Conservation (phyloP, 768 basidiomycete genomes). For the Mycena vulgaris region DNA sequence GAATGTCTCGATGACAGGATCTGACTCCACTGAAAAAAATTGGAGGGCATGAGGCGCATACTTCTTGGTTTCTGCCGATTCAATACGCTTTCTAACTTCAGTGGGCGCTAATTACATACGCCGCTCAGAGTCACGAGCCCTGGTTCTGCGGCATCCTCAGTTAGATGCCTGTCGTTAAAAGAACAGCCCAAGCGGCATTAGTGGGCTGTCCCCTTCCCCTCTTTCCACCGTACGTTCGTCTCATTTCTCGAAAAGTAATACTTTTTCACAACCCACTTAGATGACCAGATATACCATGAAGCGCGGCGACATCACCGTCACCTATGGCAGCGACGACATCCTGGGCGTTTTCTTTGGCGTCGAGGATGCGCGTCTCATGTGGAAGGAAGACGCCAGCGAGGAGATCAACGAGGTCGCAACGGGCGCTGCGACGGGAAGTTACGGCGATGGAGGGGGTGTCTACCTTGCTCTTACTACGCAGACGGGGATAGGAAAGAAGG, state of each 20-base stretch:
- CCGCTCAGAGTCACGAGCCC: no score
- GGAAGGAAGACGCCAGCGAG: neutral
- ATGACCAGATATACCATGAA: constrained; percentile 34
- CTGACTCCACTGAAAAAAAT: no score
- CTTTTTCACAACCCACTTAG: neutral
- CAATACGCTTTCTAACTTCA: no score
- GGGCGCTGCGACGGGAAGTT: constrained; percentile 2
- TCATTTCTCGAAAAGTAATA: neutral
- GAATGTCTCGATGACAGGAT: no score
- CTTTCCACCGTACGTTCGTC: neutral
- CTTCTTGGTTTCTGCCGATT: no score
- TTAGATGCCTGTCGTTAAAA: no score
- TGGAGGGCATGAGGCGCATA: no score
- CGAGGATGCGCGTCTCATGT: neutral
- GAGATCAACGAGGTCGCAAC: constrained; percentile 3
- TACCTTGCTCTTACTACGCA: constrained; percentile 7
- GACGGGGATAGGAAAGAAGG: constrained; percentile 7
- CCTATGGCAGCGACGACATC: neutral
- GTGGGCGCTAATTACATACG: no score
- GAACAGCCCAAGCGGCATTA: no score
- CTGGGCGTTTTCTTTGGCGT: constrained; percentile 9
- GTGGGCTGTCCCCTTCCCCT: no score
- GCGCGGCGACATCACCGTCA: neutral
- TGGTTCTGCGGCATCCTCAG: no score
- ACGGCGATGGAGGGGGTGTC: constrained; percentile 1